Evolutionary conservation across 1,139 yeast species (phyloP), one percentile per base, ranked within the genome.

Genomic region (Zhuliangozyma parablackwelliae): DNA sequence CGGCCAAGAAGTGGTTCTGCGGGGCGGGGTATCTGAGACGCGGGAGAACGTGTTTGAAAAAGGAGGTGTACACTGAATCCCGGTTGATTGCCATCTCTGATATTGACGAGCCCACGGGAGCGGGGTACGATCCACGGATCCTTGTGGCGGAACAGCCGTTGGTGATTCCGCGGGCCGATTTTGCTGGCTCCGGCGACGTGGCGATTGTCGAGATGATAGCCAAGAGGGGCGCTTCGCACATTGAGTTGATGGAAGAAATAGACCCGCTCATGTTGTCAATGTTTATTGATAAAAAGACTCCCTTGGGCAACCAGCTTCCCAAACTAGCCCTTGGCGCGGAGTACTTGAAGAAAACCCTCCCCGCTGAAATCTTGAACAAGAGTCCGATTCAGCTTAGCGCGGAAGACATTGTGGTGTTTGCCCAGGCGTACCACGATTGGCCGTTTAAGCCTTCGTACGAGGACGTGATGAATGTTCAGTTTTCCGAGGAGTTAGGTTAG

Each of bases 311-410:
- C 6, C 67, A 75, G 2, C 49, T 85, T 3, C 63, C 68, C 10
- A 67, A 74, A 12, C 59, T 90, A 11, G 95, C 95, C 0, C 90
- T 95, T 1, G 97, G 96, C 1, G 96, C 94, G 0, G 72, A 79
- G n/a, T 80, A 81, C 43, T 69, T 80, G 38, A 43, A 46, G 0
- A 55, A 61, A 10, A 29, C 39, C 2, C 53, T 72, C 7, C 65
- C 72, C 3, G 36, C 44, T 7, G 59, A 56, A 0, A 39, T 81
- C 3, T 49, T 78, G 38, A 54, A 71, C 9, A 75, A 69, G 42
- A 51, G 56, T 3, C 76, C 85, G 0, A 58, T 63, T 13, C 73
- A 74, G 3, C 60, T 89, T 40, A 63, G 78, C 0, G 53, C 65
- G 6, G 75, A 73, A 1, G 94, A 88, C 13, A 66, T 82, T 43